A percentile compares a stretch with the other conserved stretches of the same genome.
Conservation (phyloP, 1,284 basidiomycete genomes). For the Malassezia equina region DNA sequence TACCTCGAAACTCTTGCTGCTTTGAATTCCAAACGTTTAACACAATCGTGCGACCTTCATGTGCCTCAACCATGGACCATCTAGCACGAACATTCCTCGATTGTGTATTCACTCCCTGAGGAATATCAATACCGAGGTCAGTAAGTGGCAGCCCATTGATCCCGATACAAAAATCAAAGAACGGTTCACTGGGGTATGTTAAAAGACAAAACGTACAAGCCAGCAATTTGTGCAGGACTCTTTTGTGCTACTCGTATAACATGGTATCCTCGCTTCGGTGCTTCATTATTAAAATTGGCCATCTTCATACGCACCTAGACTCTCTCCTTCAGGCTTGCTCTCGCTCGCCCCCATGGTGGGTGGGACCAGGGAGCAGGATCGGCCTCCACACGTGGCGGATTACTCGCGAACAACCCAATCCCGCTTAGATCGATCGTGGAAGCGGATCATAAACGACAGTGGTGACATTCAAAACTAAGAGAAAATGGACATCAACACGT, state of each 20-base stretch:
- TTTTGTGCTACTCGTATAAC: constrained; percentile 47
- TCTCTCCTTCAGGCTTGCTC: constrained; percentile 7
- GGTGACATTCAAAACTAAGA: background rate
- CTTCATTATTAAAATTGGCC: background rate
- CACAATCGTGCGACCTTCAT: constrained; percentile 69
- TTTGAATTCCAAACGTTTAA: constrained; percentile 86
- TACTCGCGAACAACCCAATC: too few species aligned
- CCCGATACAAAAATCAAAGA: constrained; percentile 92
- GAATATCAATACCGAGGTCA: constrained; percentile 22
- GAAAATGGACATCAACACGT: too few species aligned
- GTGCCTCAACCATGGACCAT: constrained; percentile 58
- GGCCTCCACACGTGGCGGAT: background rate
- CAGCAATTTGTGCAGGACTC: constrained; percentile 57
- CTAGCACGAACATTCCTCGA: constrained; percentile 19
- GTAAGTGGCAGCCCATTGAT: constrained; percentile 54
- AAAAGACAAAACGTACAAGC: constrained; percentile 51
- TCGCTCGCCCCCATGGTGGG: constrained; percentile 13
- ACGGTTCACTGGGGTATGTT: constrained; percentile 58
- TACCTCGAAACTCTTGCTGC: constrained; percentile 69
- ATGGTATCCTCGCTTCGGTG: constrained; percentile 41
- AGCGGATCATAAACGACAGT: background rate
- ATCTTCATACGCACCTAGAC: background rate
- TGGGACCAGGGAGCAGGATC: background rate
- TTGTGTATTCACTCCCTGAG: background rate
- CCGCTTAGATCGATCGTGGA: too few species aligned